Conservation (phyloP, 2,329 filamentous ascomycete species). For the Phialophora expanda region DNA sequence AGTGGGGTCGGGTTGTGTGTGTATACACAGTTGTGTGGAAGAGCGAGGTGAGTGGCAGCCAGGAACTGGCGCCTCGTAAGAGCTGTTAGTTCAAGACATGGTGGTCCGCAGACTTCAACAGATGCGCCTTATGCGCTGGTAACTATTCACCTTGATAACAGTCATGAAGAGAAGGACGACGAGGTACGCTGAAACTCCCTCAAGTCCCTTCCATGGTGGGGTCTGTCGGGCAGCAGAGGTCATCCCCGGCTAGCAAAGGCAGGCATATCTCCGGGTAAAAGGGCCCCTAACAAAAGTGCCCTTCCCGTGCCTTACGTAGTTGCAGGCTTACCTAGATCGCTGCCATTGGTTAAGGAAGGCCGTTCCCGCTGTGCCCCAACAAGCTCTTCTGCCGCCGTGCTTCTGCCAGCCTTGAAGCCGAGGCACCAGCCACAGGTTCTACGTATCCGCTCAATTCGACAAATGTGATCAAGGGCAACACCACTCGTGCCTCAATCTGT, state of each 20-base stretch:
- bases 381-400: not conserved
- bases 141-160: constrained; percentile 8
- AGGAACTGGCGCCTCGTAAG: constrained; percentile 37
- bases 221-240: constrained; percentile 11
- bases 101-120: constrained; percentile 22
- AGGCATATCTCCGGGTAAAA: constrained; percentile 7
- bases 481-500: constrained; percentile 13
- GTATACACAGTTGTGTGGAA: constrained; percentile 1
- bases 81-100: constrained; percentile 34
- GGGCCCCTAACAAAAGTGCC: constrained; percentile 6
- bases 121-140: constrained; percentile 20
- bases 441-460: constrained; percentile 14
- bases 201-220: constrained; percentile 22
- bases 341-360: constrained; percentile 4
- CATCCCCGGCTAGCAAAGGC: constrained; percentile 21
- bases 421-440: constrained; percentile 30
- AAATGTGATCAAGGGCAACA: constrained; percentile 28
- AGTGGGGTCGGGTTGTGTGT: constrained; percentile 19
- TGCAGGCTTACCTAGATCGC: constrained; percentile 1
- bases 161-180: constrained; percentile 11
- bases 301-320: constrained; percentile 6
- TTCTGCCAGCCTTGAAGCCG: constrained; percentile 19
- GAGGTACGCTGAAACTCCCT: constrained; percentile 17
- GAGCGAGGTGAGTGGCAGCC: constrained; percentile 31
- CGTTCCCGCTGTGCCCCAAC: not conserved